Conservation (phyloP, 2,329 filamentous ascomycete genomes). For the Botrytis sinoallii region DNA sequence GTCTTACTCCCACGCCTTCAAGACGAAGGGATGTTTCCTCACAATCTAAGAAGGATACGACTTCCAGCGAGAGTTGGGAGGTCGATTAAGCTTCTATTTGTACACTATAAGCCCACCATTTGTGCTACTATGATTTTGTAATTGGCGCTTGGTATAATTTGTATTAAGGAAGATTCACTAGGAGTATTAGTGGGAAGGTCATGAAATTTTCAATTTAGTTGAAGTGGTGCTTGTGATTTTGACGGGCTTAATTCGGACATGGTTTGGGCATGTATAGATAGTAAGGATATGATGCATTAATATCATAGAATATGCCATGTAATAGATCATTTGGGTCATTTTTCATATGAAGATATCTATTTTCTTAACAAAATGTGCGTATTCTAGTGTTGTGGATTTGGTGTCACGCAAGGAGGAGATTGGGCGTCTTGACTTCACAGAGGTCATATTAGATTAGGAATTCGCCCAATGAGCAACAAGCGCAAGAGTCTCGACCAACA, state of each 20-base stretch:
- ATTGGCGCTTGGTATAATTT: neutral
- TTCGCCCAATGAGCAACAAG: neutral
- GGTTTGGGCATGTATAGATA: neutral
- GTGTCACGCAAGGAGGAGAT: neutral
- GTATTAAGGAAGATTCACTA: neutral
- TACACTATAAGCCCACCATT: constrained; percentile 2
- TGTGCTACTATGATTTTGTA: constrained; percentile 8
- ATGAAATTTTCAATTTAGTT: constrained; percentile 3
- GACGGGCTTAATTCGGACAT: neutral
- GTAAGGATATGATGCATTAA: neutral
- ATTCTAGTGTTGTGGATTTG: neutral
- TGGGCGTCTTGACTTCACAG: neutral
- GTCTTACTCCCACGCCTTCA: constrained; percentile 21
- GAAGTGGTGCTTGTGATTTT: neutral
- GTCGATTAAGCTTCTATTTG: constrained; percentile 23
- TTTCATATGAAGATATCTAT: neutral
- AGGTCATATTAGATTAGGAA: neutral
- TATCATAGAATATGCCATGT: neutral
- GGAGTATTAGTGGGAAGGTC: constrained; percentile 1
- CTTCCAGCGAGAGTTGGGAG: constrained; percentile 27
- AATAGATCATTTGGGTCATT: neutral
- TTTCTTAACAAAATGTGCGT: neutral
- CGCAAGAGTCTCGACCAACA: neutral
- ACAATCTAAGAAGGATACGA: neutral
- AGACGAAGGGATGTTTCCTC: constrained; percentile 7